These are phyloP conservation scores for Oryza officinalis DNA, from an alignment of 176 grass and related monocot genomes.

Conservation along the genomic window DNA sequence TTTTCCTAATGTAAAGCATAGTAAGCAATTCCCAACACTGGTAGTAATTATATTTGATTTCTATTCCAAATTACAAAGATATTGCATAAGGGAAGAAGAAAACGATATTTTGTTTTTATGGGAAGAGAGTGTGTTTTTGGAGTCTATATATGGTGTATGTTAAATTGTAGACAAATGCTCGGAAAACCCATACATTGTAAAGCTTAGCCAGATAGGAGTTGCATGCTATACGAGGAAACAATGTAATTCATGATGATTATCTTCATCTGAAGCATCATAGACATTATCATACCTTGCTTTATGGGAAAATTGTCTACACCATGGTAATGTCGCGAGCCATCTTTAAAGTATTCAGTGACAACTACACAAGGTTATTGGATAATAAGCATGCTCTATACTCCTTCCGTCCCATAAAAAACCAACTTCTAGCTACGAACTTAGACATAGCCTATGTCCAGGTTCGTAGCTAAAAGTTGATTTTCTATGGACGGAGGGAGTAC, in stretches of 20 bases:
- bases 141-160: neutral
- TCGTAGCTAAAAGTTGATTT: too few species aligned
- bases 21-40: neutral
- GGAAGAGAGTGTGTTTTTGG: neutral
- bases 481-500: too few species aligned
- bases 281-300: neutral
- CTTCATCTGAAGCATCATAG: constrained; percentile 14
- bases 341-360: neutral
- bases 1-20: constrained; percentile 9
- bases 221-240: neutral
- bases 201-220: neutral
- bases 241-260: neutral
- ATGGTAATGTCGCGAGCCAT: neutral
- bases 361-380: neutral
- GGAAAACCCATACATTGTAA: neutral
- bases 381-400: constrained; percentile 11
- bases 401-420: too few species aligned
- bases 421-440: too few species aligned
- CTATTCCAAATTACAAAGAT: constrained; percentile 13
- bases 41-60: neutral
- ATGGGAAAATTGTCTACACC: neutral
- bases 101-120: neutral
- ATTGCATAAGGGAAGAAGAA: neutral
- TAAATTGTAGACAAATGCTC: neutral
- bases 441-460: too few species aligned